Evolutionary conservation across 306 rosid genomes (phyloP), one percentile per base, ranked within the genome.

Genomic region (Cicer judaicum): DNA sequence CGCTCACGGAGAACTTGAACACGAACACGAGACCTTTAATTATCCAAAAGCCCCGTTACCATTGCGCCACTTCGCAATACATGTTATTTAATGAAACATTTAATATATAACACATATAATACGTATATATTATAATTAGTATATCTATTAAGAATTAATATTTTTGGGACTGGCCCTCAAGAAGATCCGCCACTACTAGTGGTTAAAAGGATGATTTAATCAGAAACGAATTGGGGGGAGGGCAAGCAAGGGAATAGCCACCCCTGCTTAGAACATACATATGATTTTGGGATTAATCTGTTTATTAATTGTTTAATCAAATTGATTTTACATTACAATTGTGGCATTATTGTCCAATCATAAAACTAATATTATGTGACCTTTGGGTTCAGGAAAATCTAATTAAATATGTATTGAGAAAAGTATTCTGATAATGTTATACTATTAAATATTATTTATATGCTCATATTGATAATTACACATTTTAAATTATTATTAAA

Each of bases 131-230:
- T 29, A 29, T 29, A 29, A 29, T 29, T 29, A 29, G 36, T 29
- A 29, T 29, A 29, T 29, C 36, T 29, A 29, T 29, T 29, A 29
- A 29, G 36, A 29, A 29, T 29, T 4, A 29, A 5, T 3, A 29
- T 3, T 3, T 29, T 29, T 29, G 4, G 36, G 36, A 29, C 4
- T 29, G 36, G 36, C 36, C 36, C 36, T 29, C 36, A 29, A 29
- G 36, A 29, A 29, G 36, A 29, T 29, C 36, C 36, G 36, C 36
- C 36, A 29, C 36, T 29, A 5, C 49, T 47, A 50, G 65, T 5
- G 4, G 70, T 73, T 46, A 55, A 74, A 62, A 36, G 38, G 74
- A 42, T 71, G 41, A 44, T 61, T 50, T 53, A 52, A 61, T 68
- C 14, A 10, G 15, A 57, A 14, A 24, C 5, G 41, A 9, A 57